These are phyloP conservation scores for Nephelium lappaceum DNA, from an alignment of 345 rosid genomes.

Conservation along the genomic window DNA sequence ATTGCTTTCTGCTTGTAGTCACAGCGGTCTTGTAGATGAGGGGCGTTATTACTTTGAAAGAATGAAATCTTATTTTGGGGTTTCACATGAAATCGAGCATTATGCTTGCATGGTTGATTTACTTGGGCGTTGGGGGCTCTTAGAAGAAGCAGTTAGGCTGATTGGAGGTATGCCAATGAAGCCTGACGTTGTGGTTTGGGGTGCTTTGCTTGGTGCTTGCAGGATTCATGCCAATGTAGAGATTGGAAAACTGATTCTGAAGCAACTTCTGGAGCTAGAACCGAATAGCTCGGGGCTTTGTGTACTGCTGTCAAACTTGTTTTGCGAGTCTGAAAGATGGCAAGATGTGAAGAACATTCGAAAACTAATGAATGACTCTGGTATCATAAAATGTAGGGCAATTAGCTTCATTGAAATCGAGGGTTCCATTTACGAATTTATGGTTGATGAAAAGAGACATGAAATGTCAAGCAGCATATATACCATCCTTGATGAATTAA, in stretches of 20 bases:
- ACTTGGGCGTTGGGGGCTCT: conserved; percentile 39
- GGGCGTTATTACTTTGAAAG: conserved; percentile 31
- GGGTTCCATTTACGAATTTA: conserved; percentile 31
- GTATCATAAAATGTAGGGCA: conserved; percentile 34
- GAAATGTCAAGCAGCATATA: conserved; percentile 21
- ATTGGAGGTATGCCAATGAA: conserved; percentile 36
- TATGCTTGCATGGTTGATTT: conserved; percentile 44
- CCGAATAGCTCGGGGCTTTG: conserved; percentile 37
- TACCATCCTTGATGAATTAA: conserved; percentile 33
- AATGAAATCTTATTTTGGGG: conserved; percentile 25
- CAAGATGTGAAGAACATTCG: conserved; percentile 35
- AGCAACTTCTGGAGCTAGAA: conserved; percentile 30
- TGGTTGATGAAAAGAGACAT: conserved; percentile 37
- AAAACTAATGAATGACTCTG: conserved; percentile 31
- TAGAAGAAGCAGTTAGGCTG: conserved; percentile 34
- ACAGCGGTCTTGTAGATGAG: conserved; percentile 36
- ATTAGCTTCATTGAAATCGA: conserved; percentile 41
- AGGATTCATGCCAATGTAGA: conserved; percentile 25
- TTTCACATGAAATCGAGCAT: conserved; percentile 38
- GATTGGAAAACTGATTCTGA: conserved; percentile 24
- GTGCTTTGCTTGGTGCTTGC: conserved; percentile 40
- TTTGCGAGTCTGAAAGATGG: conserved; percentile 33
- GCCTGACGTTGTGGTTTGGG: conserved; percentile 42
- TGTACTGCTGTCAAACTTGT: conserved; percentile 40
- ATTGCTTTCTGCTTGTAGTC: conserved; percentile 48